Conservation (phyloP, 1,139 yeast species). For the Schizosaccharomyces versatilis region DNA sequence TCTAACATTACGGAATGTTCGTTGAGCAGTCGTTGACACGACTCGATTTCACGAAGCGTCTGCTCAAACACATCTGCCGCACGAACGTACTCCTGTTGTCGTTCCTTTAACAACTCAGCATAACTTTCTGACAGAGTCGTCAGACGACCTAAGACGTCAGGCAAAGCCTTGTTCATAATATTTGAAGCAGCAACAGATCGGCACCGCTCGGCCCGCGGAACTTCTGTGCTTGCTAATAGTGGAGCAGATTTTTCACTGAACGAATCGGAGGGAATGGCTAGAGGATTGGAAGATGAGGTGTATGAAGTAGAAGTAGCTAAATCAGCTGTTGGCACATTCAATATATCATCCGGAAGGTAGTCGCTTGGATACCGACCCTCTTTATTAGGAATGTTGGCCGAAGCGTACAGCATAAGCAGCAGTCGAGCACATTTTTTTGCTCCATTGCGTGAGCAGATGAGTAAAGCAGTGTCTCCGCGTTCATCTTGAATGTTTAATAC, state of each 20-base stretch:
- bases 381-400: conserved; percentile 47
- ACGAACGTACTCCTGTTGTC: not conserved
- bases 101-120: not conserved
- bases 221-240: too few relatives aligned
- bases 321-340: conserved; percentile 78
- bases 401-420: conserved; percentile 49
- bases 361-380: conserved; percentile 59
- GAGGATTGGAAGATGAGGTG: too few relatives aligned
- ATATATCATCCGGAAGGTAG: conserved; percentile 28
- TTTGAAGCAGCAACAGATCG: conserved; percentile 22
- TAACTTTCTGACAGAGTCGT: not conserved
- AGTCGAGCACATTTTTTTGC: conserved; percentile 57
- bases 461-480: conserved; percentile 67
- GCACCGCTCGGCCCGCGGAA: too few relatives aligned
- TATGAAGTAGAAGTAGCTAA: conserved; percentile 72
- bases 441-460: conserved; percentile 68
- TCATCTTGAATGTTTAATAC: conserved; percentile 61
- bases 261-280: too few relatives aligned
- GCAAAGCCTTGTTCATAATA: conserved; percentile 60
- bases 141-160: conserved; percentile 39
- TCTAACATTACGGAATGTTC: not conserved
- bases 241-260: too few relatives aligned
- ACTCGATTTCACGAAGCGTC: not conserved
- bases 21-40: not conserved
- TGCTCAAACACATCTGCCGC: not conserved